A percentile compares a stretch with the other conserved stretches of the same genome.
These are phyloP conservation scores for Chamaenerion angustifolium DNA, from an alignment of 345 rosid species.

Conservation along the genomic window DNA sequence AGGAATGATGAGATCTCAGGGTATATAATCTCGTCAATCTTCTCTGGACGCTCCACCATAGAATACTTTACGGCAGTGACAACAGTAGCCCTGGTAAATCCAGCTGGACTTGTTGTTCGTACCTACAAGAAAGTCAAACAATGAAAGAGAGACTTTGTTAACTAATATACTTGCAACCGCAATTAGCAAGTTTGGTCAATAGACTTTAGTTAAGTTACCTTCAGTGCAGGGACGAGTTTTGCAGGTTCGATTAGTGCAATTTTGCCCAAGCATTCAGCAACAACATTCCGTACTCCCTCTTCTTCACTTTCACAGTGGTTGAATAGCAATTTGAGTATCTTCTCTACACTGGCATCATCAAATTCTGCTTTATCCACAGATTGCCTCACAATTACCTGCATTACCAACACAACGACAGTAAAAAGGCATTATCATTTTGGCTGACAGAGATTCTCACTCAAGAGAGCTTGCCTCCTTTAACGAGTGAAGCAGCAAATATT, in stretches of 20 bases:
- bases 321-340: constrained; percentile 71
- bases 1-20: constrained; percentile 85
- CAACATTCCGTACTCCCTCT: constrained; percentile 97
- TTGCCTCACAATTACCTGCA: constrained; percentile 90
- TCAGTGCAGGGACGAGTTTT: constrained; percentile 87
- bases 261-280: constrained; percentile 97
- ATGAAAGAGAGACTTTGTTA: too few relatives aligned
- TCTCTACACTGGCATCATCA: constrained; percentile 82
- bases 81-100: constrained; percentile 91
- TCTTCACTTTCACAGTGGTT: constrained; percentile 99
- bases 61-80: constrained; percentile 95
- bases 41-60: constrained; percentile 86
- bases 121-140: constrained; percentile 23
- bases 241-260: constrained; percentile 86
- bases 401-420: constrained; percentile 2
- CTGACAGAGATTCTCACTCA: neutral
- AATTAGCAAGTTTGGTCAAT: too few relatives aligned
- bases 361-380: constrained; percentile 95
- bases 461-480: constrained; percentile 67
- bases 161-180: too few relatives aligned
- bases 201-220: constrained; percentile 30
- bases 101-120: constrained; percentile 71
- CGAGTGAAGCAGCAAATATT: constrained; percentile 93
- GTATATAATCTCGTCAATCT: constrained; percentile 80
- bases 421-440: neutral